Conservation (phyloP, 2,329 filamentous ascomycete species). For the Emydomyces testavorans region DNA sequence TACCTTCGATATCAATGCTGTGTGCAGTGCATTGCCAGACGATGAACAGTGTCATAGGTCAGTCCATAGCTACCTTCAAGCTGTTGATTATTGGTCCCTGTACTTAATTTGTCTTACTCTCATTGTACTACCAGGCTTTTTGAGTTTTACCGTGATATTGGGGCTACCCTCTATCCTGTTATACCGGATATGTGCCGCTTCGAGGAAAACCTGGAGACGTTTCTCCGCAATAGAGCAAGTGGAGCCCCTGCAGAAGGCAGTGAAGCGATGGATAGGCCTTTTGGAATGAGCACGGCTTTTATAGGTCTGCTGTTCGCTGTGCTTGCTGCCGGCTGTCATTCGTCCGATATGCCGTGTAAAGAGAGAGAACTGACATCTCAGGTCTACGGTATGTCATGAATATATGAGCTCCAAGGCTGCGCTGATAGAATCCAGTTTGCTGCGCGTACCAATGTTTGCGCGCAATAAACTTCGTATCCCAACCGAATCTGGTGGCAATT, state of each 20-base stretch:
- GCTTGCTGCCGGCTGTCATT: conserved; percentile 52
- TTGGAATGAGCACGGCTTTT: conserved; percentile 48
- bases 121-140: conserved; percentile 12
- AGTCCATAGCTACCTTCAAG: conserved; percentile 15
- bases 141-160: conserved; percentile 16
- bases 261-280: conserved; percentile 45
- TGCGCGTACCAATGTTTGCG: conserved; percentile 54
- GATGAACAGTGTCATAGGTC: conserved; percentile 47
- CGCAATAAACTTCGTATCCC: conserved; percentile 53
- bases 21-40: conserved; percentile 48
- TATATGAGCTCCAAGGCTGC: neutral
- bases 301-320: conserved; percentile 51
- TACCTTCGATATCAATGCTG: conserved; percentile 45
- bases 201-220: conserved; percentile 43
- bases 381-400: conserved; percentile 42
- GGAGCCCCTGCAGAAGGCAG: conserved; percentile 32
- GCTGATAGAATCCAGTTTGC: conserved; percentile 37
- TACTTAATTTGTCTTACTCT: neutral
- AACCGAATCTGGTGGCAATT: conserved; percentile 50
- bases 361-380: conserved; percentile 53
- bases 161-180: conserved; percentile 48
- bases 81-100: neutral
- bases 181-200: conserved; percentile 46
- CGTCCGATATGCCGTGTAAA: conserved; percentile 45
- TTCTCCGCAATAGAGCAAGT: conserved; percentile 42